Conservation (phyloP, 2,329 filamentous ascomycete genomes). For the Colletotrichum australisinense region DNA sequence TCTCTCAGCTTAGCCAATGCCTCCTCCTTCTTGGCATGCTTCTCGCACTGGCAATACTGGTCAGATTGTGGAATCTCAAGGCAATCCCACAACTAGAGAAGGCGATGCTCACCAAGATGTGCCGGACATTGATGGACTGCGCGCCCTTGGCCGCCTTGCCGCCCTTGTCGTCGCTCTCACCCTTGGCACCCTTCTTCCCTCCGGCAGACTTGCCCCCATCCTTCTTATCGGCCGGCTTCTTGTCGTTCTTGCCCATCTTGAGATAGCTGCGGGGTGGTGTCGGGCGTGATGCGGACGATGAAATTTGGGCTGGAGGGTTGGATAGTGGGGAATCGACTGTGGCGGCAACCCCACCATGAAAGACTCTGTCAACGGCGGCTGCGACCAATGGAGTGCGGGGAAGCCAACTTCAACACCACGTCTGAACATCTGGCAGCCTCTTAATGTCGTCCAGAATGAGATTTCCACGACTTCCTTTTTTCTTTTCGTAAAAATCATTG, state of each 20-base stretch:
- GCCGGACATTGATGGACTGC: conserved; percentile 78
- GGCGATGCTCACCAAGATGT: conserved; percentile 68
- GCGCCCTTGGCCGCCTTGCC: conserved; percentile 67
- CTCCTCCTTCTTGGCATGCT: conserved; percentile 82
- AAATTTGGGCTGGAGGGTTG: conserved; percentile 5
- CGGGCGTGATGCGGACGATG: conserved; percentile 7
- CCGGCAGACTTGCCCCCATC: conserved; percentile 39
- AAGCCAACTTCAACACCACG: not conserved
- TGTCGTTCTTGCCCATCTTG: conserved; percentile 35
- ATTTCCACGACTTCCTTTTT: not conserved
- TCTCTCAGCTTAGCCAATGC: conserved; percentile 75
- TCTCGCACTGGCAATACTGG: no score
- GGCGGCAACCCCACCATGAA: not conserved
- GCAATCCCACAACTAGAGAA: not conserved
- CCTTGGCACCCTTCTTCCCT: conserved; percentile 49
- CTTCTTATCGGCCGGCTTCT: conserved; percentile 48
- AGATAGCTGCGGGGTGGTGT: not conserved
- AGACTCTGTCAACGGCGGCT: not conserved
- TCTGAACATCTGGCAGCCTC: not conserved
- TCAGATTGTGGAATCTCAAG: not conserved
- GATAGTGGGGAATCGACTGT: conserved; percentile 16
- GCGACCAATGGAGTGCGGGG: conserved; percentile 9
- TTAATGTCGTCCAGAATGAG: not conserved
- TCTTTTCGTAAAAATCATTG: not conserved
- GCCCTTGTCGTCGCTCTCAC: conserved; percentile 43